Evolutionary conservation across 1,284 basidiomycete species (phyloP).

Genomic region (Ustilago sp.): DNA sequence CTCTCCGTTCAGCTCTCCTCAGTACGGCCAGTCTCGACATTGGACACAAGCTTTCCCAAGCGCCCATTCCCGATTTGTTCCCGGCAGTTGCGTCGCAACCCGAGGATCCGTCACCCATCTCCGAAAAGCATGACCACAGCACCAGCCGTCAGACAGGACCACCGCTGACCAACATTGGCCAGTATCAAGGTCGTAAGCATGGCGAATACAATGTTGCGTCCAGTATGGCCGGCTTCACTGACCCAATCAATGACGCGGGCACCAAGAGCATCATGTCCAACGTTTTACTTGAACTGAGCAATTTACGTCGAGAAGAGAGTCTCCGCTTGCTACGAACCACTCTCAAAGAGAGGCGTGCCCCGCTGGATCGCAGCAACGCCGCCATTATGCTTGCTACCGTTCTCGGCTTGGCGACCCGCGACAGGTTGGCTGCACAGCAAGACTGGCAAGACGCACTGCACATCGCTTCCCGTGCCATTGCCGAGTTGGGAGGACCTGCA

Average conservation of each 20-base stretch:
- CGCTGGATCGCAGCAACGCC: conserved; percentile 33
- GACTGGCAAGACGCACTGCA: conserved; percentile 48
- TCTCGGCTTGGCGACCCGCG: conserved; percentile 40
- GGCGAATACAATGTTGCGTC: background rate
- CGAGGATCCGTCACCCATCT: conserved; percentile 12
- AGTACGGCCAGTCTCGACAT: conserved; percentile 49
- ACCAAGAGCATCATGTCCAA: conserved; percentile 35
- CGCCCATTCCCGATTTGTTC: conserved; percentile 36
- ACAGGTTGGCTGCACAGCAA: conserved; percentile 43
- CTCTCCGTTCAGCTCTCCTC: conserved; percentile 40
- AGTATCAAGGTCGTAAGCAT: background rate
- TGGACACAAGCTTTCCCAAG: conserved; percentile 40
- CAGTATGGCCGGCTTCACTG: conserved; percentile 5
- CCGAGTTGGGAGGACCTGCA: conserved; percentile 43
- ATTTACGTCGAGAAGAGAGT: conserved; percentile 39
- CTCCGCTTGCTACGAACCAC: conserved; percentile 36
- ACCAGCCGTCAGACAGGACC: background rate
- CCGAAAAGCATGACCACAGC: conserved; percentile 4
- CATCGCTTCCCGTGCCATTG: conserved; percentile 42
- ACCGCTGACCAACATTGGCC: conserved; percentile 5
- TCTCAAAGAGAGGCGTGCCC: conserved; percentile 35
- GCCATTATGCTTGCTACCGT: conserved; percentile 50
- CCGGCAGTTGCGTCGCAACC: conserved; percentile 12
- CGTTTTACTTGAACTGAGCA: conserved; percentile 44
- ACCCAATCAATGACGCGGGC: conserved; percentile 11